phyloP scores from a whole-genome alignment of 176 grass and related monocot species.

The Oryza australiensis region DNA sequence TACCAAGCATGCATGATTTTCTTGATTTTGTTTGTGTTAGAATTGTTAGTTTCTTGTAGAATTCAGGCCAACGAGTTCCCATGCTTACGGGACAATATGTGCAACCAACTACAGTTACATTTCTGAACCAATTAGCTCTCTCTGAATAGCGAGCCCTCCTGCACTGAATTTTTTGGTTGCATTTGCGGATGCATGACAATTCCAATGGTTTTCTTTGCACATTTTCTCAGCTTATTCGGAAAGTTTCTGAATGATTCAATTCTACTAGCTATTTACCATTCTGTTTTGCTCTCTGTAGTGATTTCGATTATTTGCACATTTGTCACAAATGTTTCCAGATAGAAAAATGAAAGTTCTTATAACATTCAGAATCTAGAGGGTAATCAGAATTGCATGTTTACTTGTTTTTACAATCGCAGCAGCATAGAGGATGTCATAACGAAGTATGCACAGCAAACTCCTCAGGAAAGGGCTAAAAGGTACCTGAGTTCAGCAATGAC shows the following conservation, averaged over 20 bases:
- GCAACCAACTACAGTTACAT: too few relatives aligned
- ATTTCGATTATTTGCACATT: background rate
- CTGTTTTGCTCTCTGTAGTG: background rate
- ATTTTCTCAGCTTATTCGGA: too few relatives aligned
- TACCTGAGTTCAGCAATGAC: slow-evolving; percentile 24
- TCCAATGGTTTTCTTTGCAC: too few relatives aligned
- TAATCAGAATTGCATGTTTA: background rate
- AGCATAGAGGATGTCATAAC: slow-evolving; percentile 58
- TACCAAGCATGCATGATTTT: background rate
- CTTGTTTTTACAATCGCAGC: slow-evolving; percentile 39
- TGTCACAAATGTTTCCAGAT: background rate
- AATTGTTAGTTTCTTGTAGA: background rate
- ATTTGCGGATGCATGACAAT: too few relatives aligned
- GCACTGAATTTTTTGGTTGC: too few relatives aligned
- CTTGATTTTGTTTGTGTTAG: background rate
- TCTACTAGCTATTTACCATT: background rate
- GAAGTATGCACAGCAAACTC: slow-evolving; percentile 65
- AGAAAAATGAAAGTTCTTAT: background rate
- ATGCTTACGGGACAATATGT: too few relatives aligned
- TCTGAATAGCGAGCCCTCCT: too few relatives aligned
- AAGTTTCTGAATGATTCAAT: background rate
- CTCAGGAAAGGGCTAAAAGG: slow-evolving; percentile 85
- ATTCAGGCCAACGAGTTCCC: too few relatives aligned
- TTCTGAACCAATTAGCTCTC: too few relatives aligned
- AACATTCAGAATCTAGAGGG: background rate